phyloP scores from a whole-genome alignment of 345 rosid species.

The Acer yangbiense region DNA sequence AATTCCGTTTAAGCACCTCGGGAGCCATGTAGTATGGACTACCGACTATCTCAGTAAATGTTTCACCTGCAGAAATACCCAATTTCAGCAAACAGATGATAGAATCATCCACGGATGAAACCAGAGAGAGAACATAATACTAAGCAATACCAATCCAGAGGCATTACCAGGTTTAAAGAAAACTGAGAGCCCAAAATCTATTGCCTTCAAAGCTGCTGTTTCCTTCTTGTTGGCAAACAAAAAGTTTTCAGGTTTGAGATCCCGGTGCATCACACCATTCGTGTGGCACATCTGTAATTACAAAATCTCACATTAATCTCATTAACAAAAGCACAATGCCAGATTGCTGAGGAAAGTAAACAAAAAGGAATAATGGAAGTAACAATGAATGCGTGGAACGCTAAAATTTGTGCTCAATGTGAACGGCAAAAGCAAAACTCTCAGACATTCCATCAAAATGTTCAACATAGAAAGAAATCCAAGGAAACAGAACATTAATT shows the following conservation, averaged over 20 bases:
- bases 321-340: slow-evolving; percentile 1
- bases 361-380: neutral
- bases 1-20: slow-evolving; percentile 80
- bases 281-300: slow-evolving; percentile 75
- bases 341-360: neutral
- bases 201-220: slow-evolving; percentile 75
- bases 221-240: slow-evolving; percentile 90
- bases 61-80: slow-evolving; percentile 58
- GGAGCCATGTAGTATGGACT: slow-evolving; percentile 99
- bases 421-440: neutral
- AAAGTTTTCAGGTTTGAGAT: slow-evolving; percentile 94
- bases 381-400: neutral
- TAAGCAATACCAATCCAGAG: slow-evolving; percentile 5
- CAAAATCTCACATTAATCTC: slow-evolving; percentile 19
- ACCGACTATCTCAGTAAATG: slow-evolving; percentile 86
- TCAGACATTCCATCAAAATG: neutral
- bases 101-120: neutral
- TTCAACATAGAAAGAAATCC: neutral
- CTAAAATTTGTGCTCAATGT: neutral
- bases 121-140: neutral
- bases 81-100: slow-evolving; percentile 19
- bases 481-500: neutral
- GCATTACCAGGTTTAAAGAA: slow-evolving; percentile 90
- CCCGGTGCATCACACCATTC: slow-evolving; percentile 94
- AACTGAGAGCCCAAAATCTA: slow-evolving; percentile 95